These are phyloP conservation scores for Debaryomyces sp. DNA, from an alignment of 1,139 yeast genomes.

Conservation along the genomic window DNA sequence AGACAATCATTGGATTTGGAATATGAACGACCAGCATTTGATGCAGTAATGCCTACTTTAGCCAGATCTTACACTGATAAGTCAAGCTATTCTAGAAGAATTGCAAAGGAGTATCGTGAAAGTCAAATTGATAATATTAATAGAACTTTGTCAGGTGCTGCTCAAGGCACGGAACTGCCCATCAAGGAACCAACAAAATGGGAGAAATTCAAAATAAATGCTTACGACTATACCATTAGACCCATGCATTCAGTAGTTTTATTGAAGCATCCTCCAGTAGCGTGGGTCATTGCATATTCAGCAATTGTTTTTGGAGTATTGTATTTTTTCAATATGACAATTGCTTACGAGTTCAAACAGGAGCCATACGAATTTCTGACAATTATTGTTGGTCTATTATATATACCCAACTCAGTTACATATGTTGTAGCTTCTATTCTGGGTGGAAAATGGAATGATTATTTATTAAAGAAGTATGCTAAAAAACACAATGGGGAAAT, in stretches of 20 bases:
- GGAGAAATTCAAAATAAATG: conserved; percentile 18
- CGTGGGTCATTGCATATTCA: conserved; percentile 63
- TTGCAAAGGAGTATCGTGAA: conserved; percentile 27
- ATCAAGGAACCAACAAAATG: conserved; percentile 17
- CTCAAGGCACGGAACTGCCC: conserved; percentile 6
- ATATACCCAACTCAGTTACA: conserved; percentile 81
- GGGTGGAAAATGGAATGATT: conserved; percentile 83
- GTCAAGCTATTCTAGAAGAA: conserved; percentile 34
- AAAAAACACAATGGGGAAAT: conserved; percentile 61
- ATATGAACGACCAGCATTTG: conserved; percentile 36
- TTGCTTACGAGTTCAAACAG: conserved; percentile 62
- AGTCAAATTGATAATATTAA: conserved; percentile 21
- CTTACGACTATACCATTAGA: conserved; percentile 47
- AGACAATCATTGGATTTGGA: conserved; percentile 11
- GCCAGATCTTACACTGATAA: conserved; percentile 39
- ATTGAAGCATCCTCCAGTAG: conserved; percentile 72
- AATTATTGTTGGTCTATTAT: conserved; percentile 71
- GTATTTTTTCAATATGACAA: conserved; percentile 75
- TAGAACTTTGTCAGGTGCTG: conserved; percentile 16
- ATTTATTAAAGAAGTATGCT: conserved; percentile 56
- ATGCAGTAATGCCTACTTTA: conserved; percentile 41
- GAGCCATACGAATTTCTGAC: conserved; percentile 71
- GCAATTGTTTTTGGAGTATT: conserved; percentile 69
- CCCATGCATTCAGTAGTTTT: conserved; percentile 56
- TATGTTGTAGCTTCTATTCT: conserved; percentile 71